Base-by-base conservation (phyloP, 495 filamentous ascomycete genomes). In the Durotheca rogersii region DNA sequence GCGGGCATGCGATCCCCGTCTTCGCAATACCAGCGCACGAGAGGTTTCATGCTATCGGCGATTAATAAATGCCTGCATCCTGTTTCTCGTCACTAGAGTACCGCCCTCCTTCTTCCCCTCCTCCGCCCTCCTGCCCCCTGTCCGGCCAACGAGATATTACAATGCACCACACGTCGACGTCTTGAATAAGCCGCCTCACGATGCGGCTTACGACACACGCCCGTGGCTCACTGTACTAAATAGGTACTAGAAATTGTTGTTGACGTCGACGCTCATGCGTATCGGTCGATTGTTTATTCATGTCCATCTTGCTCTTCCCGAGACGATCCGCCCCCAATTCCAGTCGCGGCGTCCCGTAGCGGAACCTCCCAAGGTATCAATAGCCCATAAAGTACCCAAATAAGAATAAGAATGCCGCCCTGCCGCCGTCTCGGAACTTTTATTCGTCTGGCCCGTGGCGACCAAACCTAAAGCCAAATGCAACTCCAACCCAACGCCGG, bases 1-100 rank as follows among this genome's bases (percentile, higher is more conserved):
- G 61, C 36, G 83, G 81, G 7, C 77, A 78, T 11, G 53, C 67
- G 4, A 82, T 93, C 45, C 89, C 89, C 0, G 51, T 70, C 9
- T 93, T 91, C 68, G 89, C 89, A 5, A 76, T 83, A 61, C 53
- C 74, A 14, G 89, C 89, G 2, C 89, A 95, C 67, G 68, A 76
- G 51, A 72, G 85, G 41, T 95, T 82, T 58, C 89, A 95, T 69
- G 59, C 55, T 18, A 50, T 77, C 41, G 69, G 61, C 7, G 62
- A 72, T 17, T 68, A 27, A 65, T 68, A 31, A 65, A 11, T n/a
- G 4, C 17, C 10, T 6, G 37, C 23, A 7, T 49, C 4, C 16
- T 29, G n/a, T 16, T n/a, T 16, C 32, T 11, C 32, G 4, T 11
- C 12, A 35, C 32, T n/a, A 4, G 12, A 4, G 11, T 35, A 3